These are phyloP conservation scores for Pichia sp. DNA, from an alignment of 1,139 yeast genomes.

Conservation along the genomic window DNA sequence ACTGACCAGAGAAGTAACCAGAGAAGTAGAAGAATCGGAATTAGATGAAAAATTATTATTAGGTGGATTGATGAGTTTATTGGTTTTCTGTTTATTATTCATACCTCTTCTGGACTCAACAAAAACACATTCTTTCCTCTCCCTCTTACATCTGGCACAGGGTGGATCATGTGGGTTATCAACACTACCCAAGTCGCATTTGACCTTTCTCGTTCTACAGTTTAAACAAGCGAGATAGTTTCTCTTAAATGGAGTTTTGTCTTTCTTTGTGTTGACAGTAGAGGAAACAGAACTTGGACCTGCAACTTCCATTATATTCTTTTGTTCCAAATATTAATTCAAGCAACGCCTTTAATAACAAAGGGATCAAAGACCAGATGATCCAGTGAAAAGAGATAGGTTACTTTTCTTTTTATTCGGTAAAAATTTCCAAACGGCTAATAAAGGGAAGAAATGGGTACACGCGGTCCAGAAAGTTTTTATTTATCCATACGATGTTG, in stretches of 20 bases:
- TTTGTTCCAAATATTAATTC: too few relatives aligned
- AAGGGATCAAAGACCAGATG: too few relatives aligned
- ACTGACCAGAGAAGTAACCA: neutral
- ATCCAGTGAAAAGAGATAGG: too few relatives aligned
- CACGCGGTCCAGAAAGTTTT: too few relatives aligned
- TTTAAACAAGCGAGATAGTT: constrained; percentile 78
- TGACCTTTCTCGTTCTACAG: constrained; percentile 75
- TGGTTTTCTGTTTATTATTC: neutral
- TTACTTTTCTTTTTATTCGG: too few relatives aligned
- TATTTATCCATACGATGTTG: too few relatives aligned
- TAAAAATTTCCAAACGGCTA: too few relatives aligned
- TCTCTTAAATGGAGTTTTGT: constrained; percentile 29
- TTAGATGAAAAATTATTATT: neutral
- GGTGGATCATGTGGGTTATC: constrained; percentile 73
- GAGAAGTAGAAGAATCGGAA: neutral
- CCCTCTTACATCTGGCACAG: constrained; percentile 77
- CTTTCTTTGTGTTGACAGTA: too few relatives aligned
- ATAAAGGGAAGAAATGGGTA: too few relatives aligned
- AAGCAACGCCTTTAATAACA: too few relatives aligned
- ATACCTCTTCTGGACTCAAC: constrained; percentile 56
- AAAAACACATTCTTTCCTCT: constrained; percentile 73
- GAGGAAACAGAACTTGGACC: too few relatives aligned
- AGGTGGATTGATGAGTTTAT: constrained; percentile 1
- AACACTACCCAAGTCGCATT: constrained; percentile 75
- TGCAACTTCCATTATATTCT: too few relatives aligned